These are phyloP conservation scores for Penicillium simplicissimum DNA, from an alignment of 495 filamentous ascomycete genomes.

Conservation along the genomic window DNA sequence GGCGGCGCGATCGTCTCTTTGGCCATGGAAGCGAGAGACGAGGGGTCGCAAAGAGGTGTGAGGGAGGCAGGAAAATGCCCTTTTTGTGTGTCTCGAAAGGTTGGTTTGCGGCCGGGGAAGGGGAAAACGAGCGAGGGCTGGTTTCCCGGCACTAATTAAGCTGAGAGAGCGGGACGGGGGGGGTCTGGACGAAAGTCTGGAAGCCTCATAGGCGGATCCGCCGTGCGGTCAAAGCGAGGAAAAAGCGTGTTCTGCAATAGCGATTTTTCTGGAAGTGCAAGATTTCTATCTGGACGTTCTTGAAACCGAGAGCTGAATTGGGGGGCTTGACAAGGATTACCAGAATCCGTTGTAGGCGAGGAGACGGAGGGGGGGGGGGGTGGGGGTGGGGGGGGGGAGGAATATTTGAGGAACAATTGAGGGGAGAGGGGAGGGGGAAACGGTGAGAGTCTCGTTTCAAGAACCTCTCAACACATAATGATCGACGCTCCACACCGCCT, in stretches of 20 bases:
- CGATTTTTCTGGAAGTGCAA: neutral
- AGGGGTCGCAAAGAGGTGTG: constrained; percentile 12
- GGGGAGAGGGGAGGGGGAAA: no score
- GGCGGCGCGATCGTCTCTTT: constrained; percentile 32
- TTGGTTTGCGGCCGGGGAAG: constrained; percentile 13
- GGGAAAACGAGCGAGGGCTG: constrained; percentile 20
- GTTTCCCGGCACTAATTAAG: constrained; percentile 24
- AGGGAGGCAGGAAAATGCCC: constrained; percentile 19
- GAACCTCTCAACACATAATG: constrained; percentile 19
- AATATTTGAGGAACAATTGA: constrained; percentile 7
- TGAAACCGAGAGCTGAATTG: neutral
- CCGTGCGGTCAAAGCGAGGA: constrained; percentile 18
- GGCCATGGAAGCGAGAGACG: constrained; percentile 31
- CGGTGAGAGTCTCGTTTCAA: constrained; percentile 30
- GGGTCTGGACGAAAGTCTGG: constrained; percentile 17
- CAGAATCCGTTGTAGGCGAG: constrained; percentile 16
- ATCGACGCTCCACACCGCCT: constrained; percentile 36
- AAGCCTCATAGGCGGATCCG: constrained; percentile 27
- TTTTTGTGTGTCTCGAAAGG: neutral
- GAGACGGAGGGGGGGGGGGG: neutral
- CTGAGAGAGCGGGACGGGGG: constrained; percentile 21
- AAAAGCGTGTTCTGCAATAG: neutral
- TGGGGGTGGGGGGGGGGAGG: neutral
- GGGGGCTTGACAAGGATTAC: constrained; percentile 11
- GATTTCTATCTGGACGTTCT: neutral